Evolutionary conservation across 2,329 filamentous ascomycete genomes (phyloP), one percentile per base, ranked within the genome.

Genomic region (Aspergillus hiratsukae): DNA sequence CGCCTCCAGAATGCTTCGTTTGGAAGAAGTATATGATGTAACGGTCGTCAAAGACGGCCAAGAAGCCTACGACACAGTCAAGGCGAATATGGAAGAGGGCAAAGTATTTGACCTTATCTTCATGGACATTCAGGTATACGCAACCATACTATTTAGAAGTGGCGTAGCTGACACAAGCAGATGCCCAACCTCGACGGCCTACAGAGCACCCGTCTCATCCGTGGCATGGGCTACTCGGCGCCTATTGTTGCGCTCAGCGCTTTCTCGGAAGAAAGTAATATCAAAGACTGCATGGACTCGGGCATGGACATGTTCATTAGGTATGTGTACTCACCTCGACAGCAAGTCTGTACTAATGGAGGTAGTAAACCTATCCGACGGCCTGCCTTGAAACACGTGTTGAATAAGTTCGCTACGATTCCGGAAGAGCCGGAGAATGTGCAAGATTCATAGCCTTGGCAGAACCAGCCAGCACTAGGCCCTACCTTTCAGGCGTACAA

Each of bases 131-230:
- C 90, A 67, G 56, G 65, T 67, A 57, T 14, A 11, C 27, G 14
- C 31, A 17, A 35, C 8, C 11, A 4, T 25, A 7, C 14, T 2
- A 1, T 25, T 1, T 2, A 1, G 23, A 49, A 29, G 1, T 3
- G 11, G 25, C 57, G 1, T 2, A n/a, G 25, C 57, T 61, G 49
- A 61, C 29, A 4, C 4, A 17, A 11, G 2, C 23, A 85, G 74
- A 97, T 97, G 92, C 92, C 92, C 3, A 95, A 94, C 60, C 82
- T 97, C 14, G 91, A 96, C 67, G 92, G 92, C 1, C 77, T 97
- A 25, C 88, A 96, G 70, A 92, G 88, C 49, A 96, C 92, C 0
- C 83, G 87, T 9, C 78, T 95, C 35, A 96, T 97, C 64, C 85
- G 92, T 6, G 80, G 91, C 69, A 89, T 93, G 78, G 92, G 92